Evolutionary conservation across 306 rosid species (phyloP).

Genomic region (Casuarina cunninghamiana): DNA sequence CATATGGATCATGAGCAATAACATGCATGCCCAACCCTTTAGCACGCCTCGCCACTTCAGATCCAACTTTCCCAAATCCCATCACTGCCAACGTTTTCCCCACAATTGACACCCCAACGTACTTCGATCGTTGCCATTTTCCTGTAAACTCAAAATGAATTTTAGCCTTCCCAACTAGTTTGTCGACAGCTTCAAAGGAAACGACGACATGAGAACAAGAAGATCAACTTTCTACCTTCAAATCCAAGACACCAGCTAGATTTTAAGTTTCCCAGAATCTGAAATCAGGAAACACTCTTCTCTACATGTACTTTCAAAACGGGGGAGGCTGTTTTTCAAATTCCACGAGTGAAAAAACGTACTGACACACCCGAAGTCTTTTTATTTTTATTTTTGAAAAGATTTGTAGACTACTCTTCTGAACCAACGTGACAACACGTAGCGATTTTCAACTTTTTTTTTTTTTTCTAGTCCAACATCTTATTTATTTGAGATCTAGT

Average conservation of each 20-base stretch:
- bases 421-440: neutral
- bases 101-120: conserved; percentile 86
- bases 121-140: conserved; percentile 84
- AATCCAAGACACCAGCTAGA: too few species aligned
- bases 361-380: too few species aligned
- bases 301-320: too few species aligned
- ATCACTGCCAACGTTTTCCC: conserved; percentile 87
- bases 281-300: too few species aligned
- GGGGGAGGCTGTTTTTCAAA: too few species aligned
- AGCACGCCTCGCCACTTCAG: conserved; percentile 88
- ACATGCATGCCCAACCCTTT: conserved; percentile 92
- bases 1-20: conserved; percentile 89
- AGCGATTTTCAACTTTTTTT: neutral
- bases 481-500: neutral
- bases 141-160: conserved; percentile 38
- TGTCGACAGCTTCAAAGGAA: neutral
- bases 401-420: too few species aligned
- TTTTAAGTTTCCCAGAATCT: too few species aligned
- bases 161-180: neutral
- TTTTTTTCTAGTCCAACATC: neutral
- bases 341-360: too few species aligned
- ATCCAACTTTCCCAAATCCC: conserved; percentile 96
- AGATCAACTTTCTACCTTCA: too few species aligned
- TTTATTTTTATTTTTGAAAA: too few species aligned
- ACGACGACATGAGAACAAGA: too few species aligned